phyloP scores from a whole-genome alignment of 2,329 filamentous ascomycete genomes.

The Lachnellula subtilissima region DNA sequence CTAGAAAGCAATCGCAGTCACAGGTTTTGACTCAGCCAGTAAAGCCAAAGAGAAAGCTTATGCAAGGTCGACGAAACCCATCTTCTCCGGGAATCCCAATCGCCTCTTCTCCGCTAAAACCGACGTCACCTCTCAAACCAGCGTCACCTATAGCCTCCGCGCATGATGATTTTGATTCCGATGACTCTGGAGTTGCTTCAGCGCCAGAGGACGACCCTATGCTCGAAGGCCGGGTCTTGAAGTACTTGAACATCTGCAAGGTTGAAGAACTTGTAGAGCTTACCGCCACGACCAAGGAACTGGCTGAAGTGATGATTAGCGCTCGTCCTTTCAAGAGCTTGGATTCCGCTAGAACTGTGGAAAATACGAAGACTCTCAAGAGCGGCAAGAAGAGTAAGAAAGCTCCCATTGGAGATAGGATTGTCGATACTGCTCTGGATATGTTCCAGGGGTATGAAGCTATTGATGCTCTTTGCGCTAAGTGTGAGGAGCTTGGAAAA shows the following conservation, averaged over 20 bases:
- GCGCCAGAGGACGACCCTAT: conserved; percentile 36
- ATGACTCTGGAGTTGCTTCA: conserved; percentile 27
- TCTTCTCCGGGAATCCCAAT: conserved; percentile 20
- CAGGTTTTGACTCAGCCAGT: conserved; percentile 16
- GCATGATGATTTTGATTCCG: conserved; percentile 27
- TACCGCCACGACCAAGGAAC: conserved; percentile 65
- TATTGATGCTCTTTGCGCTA: conserved; percentile 74
- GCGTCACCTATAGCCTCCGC: conserved; percentile 11
- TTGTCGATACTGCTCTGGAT: conserved; percentile 61
- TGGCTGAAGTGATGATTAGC: conserved; percentile 64
- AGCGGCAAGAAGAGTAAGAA: conserved; percentile 44
- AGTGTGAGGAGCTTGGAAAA: conserved; percentile 69
- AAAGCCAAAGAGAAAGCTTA: conserved; percentile 31
- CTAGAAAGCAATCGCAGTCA: conserved; percentile 19
- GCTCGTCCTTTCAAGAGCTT: conserved; percentile 70
- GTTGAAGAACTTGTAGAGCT: conserved; percentile 75
- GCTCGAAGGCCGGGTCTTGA: conserved; percentile 57
- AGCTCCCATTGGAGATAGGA: conserved; percentile 56
- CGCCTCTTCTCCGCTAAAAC: conserved; percentile 17
- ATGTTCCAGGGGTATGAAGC: conserved; percentile 78
- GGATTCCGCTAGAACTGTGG: conserved; percentile 61
- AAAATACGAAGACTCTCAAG: conserved; percentile 43
- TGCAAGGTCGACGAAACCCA: conserved; percentile 29
- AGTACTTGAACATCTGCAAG: conserved; percentile 78
- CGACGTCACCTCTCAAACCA: conserved; percentile 5